Evolutionary conservation across 2,329 filamentous ascomycete genomes (phyloP), one percentile per base, ranked within the genome.

Genomic region (Parascedosporium putredinis): DNA sequence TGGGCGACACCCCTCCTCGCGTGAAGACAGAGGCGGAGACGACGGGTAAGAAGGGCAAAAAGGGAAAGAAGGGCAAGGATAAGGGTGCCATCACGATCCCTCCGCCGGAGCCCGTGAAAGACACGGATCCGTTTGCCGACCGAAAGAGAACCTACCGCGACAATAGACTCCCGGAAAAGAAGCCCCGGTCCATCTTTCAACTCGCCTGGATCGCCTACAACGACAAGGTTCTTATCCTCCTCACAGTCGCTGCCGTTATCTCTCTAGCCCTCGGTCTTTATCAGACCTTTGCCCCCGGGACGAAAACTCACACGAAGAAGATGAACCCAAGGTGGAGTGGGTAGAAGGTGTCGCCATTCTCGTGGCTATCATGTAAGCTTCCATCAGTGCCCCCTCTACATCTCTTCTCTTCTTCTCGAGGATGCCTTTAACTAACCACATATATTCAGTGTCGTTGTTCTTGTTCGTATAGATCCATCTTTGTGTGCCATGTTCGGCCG

Each of bases 181-280:
- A 81, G 56, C 68, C 75, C 0, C 78, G 76, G 9, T 73, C 76
- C 2, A 71, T 85, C 36, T 71, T 77, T 60, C 68, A 67, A 51
- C 60, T 86, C 6, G 71, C 81, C 52, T 87, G 83, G 83, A 76
- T 76, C 53, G 81, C 83, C 2, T 86, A 84, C 62, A 84, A 86
- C 56, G 84, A 88, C 64, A 84, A 84, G 55, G 80, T 88, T 31
- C 74, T 88, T 34, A 82, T 88, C 34, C 66, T 88, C 5, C 67
- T 88, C 52, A 84, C 82, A 0, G 72, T 79, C 31, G 84, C 84
- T 8, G 84, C 84, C 1, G 68, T 81, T 9, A 73, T 88, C 9
- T 88, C 83, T 1, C 65, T 88, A 6, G 80, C 79, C 7, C 68
- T 88, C 9, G 84, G 84, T 8, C 67, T 88, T 2, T 88, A 88